Conservation (phyloP, 2,329 filamentous ascomycete genomes). For the Cladosporium sp. region DNA sequence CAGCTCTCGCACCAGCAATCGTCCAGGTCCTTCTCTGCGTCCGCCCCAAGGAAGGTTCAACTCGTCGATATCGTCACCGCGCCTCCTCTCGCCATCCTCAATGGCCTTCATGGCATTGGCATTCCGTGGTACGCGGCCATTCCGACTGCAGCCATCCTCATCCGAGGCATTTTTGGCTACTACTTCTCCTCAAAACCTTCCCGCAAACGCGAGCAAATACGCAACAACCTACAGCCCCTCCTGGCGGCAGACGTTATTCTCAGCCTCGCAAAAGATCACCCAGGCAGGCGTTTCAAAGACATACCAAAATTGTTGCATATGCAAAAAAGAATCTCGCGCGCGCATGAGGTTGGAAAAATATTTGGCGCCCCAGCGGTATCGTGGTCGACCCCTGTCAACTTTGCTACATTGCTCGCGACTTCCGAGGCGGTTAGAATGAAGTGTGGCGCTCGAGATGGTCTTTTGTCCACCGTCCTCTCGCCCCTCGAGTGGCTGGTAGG, state of each 20-base stretch:
- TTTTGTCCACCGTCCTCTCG: slow-evolving; percentile 29
- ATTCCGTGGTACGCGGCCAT: slow-evolving; percentile 38
- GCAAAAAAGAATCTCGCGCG: not conserved
- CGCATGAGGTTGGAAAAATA: slow-evolving; percentile 19
- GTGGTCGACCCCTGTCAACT: slow-evolving; percentile 26
- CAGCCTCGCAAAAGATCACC: slow-evolving; percentile 6
- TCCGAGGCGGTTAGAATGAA: slow-evolving; percentile 35
- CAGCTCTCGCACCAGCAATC: slow-evolving; percentile 23
- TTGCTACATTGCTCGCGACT: slow-evolving; percentile 32
- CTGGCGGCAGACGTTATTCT: not conserved
- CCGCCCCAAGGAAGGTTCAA: slow-evolving; percentile 22
- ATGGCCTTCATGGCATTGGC: slow-evolving; percentile 33
- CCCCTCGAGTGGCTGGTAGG: slow-evolving; percentile 21
- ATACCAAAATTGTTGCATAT: not conserved
- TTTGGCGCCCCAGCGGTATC: slow-evolving; percentile 25
- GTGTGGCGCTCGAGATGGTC: slow-evolving; percentile 31
- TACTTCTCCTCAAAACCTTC: slow-evolving; percentile 27
- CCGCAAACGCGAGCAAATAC: slow-evolving; percentile 27
- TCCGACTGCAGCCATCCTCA: slow-evolving; percentile 33
- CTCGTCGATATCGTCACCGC: slow-evolving; percentile 22
- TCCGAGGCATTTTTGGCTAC: slow-evolving; percentile 35
- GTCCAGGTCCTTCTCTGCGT: slow-evolving; percentile 32
- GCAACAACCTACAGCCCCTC: slow-evolving; percentile 28
- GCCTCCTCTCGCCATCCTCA: slow-evolving; percentile 28
- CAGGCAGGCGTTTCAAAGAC: not conserved